These are phyloP conservation scores for Rhizopogon roseolus DNA, from an alignment of 768 basidiomycete species.

Conservation along the genomic window DNA sequence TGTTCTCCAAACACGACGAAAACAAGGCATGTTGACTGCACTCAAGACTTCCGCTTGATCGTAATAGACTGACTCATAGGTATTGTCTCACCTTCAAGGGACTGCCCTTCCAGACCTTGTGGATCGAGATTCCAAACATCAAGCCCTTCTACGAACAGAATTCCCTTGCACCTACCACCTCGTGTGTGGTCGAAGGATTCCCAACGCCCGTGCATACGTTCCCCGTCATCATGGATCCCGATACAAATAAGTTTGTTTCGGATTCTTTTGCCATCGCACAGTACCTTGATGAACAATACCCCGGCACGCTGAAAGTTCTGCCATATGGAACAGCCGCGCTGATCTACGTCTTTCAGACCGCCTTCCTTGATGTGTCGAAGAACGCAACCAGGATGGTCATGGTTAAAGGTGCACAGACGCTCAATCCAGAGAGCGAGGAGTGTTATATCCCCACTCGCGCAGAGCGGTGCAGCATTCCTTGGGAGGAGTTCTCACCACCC, in stretches of 20 bases:
- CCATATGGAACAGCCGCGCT: slow-evolving; percentile 27
- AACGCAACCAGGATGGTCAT: slow-evolving; percentile 16
- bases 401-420: slow-evolving; percentile 17
- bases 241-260: slow-evolving; percentile 30
- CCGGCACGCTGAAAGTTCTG: slow-evolving; percentile 35
- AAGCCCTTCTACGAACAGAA: slow-evolving; percentile 24
- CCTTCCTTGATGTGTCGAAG: slow-evolving; percentile 6
- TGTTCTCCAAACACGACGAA: slow-evolving; percentile 38
- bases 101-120: slow-evolving; percentile 41
- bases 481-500: slow-evolving; percentile 25
- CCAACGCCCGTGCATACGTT: slow-evolving; percentile 34
- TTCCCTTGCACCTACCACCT: slow-evolving; percentile 16
- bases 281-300: slow-evolving; percentile 49
- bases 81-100: slow-evolving; percentile 29
- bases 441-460: slow-evolving; percentile 37
- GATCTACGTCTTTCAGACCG: slow-evolving; percentile 25
- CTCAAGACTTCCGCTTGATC: background rate
- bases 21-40: slow-evolving; percentile 20
- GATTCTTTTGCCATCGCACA: slow-evolving; percentile 44
- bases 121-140: slow-evolving; percentile 51
- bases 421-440: slow-evolving; percentile 28
- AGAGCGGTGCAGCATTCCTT: slow-evolving; percentile 29
- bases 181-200: slow-evolving; percentile 8
- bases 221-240: slow-evolving; percentile 46
- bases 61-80: slow-evolving; percentile 6